Evolutionary conservation across 805 yeast genomes (phyloP).

Genomic region (Ogataea parapolymorpha): DNA sequence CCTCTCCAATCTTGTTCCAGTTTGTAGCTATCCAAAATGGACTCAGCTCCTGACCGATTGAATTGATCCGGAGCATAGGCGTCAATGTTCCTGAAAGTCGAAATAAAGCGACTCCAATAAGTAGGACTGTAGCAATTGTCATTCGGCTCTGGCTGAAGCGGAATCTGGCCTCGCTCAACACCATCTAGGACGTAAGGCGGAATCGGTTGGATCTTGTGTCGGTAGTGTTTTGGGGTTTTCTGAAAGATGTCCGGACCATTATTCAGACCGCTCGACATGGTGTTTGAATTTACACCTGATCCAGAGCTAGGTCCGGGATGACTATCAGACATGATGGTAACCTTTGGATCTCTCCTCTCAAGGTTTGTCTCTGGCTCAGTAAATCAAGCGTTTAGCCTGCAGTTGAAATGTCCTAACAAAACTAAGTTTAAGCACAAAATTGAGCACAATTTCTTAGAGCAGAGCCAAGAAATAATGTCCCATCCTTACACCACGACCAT

Average conservation of each 20-base stretch:
- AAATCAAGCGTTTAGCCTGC: no score
- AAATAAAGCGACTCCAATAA: slow-evolving; percentile 7
- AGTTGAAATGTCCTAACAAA: no score
- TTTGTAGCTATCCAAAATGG: slow-evolving; percentile 19
- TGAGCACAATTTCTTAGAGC: neutral
- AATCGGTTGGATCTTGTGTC: slow-evolving; percentile 33
- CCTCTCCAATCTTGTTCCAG: slow-evolving; percentile 68
- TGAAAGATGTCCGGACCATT: slow-evolving; percentile 15
- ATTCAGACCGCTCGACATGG: slow-evolving; percentile 11
- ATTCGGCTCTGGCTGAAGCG: neutral
- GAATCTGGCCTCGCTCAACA: slow-evolving; percentile 25
- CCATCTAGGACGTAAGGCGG: slow-evolving; percentile 66
- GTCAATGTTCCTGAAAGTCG: slow-evolving; percentile 5
- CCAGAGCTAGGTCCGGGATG: slow-evolving; percentile 5
- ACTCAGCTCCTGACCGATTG: slow-evolving; percentile 25
- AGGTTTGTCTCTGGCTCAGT: no score
- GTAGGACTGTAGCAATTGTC: neutral
- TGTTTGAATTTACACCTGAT: slow-evolving; percentile 10
- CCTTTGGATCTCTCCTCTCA: neutral
- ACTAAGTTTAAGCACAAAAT: no score
- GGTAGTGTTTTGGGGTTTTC: slow-evolving; percentile 16
- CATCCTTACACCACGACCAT: neutral
- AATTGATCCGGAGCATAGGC: slow-evolving; percentile 57
- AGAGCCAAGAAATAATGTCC: neutral
- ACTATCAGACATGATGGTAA: neutral